These are phyloP conservation scores for Graphilbum sp. DNA, from an alignment of 2,329 filamentous ascomycete genomes.

Conservation along the genomic window DNA sequence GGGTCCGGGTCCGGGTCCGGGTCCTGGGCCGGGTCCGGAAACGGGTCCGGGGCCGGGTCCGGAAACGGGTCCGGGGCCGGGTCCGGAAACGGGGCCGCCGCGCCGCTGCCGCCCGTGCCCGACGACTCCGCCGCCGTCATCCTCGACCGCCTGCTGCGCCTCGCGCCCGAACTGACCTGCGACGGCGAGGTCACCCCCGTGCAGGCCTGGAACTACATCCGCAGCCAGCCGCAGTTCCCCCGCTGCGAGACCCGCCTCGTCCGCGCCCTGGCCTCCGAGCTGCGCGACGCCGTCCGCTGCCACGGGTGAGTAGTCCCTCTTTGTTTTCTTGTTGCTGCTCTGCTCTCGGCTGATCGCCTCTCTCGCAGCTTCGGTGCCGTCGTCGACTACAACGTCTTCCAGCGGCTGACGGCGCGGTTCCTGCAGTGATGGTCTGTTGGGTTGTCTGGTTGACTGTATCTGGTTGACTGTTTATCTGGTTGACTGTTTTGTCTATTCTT, in stretches of 20 bases:
- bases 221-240: slow-evolving; percentile 2
- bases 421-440: no score
- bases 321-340: no score
- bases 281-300: slow-evolving; percentile 2
- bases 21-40: neutral
- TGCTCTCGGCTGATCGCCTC: no score
- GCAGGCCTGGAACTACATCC: slow-evolving; percentile 5
- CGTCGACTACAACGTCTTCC: neutral
- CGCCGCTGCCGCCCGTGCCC: neutral
- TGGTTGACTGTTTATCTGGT: no score
- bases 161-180: slow-evolving; percentile 1
- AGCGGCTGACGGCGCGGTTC: neutral
- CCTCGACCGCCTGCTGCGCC: slow-evolving; percentile 2
- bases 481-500: no score
- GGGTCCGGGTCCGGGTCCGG: neutral
- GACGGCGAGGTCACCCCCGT: slow-evolving; percentile 4
- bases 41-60: neutral
- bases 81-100: neutral
- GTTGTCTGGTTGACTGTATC: no score
- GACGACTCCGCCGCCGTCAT: neutral
- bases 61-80: neutral
- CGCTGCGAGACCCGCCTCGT: neutral
- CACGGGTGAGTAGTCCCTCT: neutral
- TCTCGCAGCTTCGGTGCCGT: slow-evolving; percentile 2
- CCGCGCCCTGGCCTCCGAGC: neutral